A percentile compares a stretch with the other conserved stretches of the same genome.
These are phyloP conservation scores for Vaccinium darrowii DNA, from an alignment of 148 eudicot species.

Conservation along the genomic window DNA sequence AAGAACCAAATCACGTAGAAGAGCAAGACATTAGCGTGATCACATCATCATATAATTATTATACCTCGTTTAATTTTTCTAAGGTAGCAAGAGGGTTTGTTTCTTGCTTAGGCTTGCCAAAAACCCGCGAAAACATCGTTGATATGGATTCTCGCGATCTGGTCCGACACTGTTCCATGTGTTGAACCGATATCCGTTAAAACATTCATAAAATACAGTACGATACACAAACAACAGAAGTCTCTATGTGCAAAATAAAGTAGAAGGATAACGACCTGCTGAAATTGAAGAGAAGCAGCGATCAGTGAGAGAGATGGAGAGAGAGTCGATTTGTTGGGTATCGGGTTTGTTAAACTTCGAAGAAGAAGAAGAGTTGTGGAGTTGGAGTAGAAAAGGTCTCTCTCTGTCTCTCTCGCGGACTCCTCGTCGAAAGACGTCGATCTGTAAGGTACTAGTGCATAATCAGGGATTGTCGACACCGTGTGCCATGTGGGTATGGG, in stretches of 20 bases:
- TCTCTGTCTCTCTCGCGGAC: slow-evolving; percentile 13
- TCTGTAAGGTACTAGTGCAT: too few species aligned
- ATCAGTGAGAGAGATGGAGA: not conserved
- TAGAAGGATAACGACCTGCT: too few species aligned
- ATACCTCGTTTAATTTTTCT: slow-evolving; percentile 29
- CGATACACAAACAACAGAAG: not conserved
- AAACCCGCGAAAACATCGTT: slow-evolving; percentile 27
- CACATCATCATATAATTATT: not conserved
- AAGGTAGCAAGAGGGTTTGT: slow-evolving; percentile 19
- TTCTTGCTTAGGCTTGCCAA: slow-evolving; percentile 25
- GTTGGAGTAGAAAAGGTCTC: not conserved
- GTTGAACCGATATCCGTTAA: not conserved
- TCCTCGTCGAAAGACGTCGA: not conserved
- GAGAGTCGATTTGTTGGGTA: not conserved
- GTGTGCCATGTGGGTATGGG: not conserved
- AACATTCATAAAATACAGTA: not conserved
- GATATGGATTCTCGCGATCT: not conserved
- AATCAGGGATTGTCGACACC: not conserved
- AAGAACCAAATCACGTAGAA: not conserved
- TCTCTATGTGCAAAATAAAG: not conserved
- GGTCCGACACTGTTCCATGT: not conserved
- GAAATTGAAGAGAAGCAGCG: not conserved
- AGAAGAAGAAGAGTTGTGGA: not conserved
- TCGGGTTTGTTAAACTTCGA: not conserved
- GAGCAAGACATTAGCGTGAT: not conserved